Evolutionary conservation across 441 rosid genomes (phyloP).

Genomic region (Euphorbia schlechtendalii): DNA sequence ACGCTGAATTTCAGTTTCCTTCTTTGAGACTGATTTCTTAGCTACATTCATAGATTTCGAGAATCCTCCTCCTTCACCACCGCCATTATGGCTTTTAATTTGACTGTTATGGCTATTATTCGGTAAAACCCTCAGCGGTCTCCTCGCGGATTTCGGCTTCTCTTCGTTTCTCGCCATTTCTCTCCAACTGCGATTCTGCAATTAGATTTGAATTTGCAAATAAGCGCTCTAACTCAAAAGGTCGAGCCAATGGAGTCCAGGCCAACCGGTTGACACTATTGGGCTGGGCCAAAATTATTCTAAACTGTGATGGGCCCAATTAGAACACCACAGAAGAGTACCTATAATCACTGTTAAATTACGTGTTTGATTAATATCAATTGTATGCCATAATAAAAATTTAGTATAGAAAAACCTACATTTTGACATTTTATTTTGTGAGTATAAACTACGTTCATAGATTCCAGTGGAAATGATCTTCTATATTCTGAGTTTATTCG

Average conservation of each 20-base stretch:
- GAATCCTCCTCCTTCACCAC: slow-evolving; percentile 16
- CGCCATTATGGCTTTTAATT: not conserved
- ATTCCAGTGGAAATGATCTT: too few relatives aligned
- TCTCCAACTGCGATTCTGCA: not conserved
- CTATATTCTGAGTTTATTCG: too few relatives aligned
- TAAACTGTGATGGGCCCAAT: not conserved
- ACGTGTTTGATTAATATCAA: too few relatives aligned
- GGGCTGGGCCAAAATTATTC: not conserved
- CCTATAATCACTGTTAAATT: too few relatives aligned
- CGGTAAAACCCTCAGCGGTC: slow-evolving; percentile 24
- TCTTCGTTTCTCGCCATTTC: slow-evolving; percentile 28
- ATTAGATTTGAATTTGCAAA: slow-evolving; percentile 22
- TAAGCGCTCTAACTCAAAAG: slow-evolving; percentile 4
- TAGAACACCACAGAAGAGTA: too few relatives aligned
- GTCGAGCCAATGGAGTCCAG: not conserved
- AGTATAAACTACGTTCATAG: too few relatives aligned
- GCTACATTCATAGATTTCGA: slow-evolving; percentile 20
- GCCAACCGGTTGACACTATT: not conserved
- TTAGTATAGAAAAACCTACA: too few relatives aligned
- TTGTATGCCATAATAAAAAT: too few relatives aligned
- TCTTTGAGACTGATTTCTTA: slow-evolving; percentile 19
- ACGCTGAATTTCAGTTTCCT: slow-evolving; percentile 5
- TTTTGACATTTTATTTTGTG: too few relatives aligned
- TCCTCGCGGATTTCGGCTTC: slow-evolving; percentile 23
- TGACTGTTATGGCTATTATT: slow-evolving; percentile 17